Percentiles rank a stretch among this genome's conserved stretches.
phyloP scores from a whole-genome alignment of 2,329 filamentous ascomycete genomes.

The Cercospora sp. region DNA sequence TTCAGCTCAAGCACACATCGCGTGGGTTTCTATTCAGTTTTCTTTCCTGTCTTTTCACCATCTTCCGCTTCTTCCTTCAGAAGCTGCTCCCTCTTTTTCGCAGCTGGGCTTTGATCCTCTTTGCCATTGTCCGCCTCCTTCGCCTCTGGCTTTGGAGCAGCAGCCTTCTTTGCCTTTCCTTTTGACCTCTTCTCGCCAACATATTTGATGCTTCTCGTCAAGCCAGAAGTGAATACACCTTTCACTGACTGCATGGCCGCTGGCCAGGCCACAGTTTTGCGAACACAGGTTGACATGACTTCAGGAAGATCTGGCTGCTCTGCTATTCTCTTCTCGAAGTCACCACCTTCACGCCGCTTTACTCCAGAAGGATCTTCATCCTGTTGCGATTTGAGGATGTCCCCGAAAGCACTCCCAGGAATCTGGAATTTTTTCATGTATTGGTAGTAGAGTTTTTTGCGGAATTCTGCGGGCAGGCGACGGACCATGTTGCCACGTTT shows the following conservation, averaged over 20 bases:
- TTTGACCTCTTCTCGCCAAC: slow-evolving; percentile 70
- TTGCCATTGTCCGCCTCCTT: slow-evolving; percentile 4
- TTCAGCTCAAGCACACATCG: not conserved
- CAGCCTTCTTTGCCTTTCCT: slow-evolving; percentile 36
- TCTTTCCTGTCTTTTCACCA: slow-evolving; percentile 5
- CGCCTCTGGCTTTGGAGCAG: not conserved
- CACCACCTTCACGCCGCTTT: slow-evolving; percentile 72
- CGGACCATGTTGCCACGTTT: slow-evolving; percentile 96
- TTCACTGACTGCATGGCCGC: slow-evolving; percentile 87
- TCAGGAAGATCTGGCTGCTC: slow-evolving; percentile 68
- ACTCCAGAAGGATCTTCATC: slow-evolving; percentile 68
- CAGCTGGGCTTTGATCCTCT: slow-evolving; percentile 2
- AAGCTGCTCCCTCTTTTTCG: slow-evolving; percentile 4
- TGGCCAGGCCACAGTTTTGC: slow-evolving; percentile 88
- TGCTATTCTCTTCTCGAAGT: slow-evolving; percentile 84
- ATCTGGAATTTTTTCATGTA: slow-evolving; percentile 91
- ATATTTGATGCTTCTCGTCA: slow-evolving; percentile 70
- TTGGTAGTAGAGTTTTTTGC: slow-evolving; percentile 87
- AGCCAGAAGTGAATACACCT: slow-evolving; percentile 75
- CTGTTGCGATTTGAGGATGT: slow-evolving; percentile 75
- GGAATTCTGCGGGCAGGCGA: slow-evolving; percentile 81
- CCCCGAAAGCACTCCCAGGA: slow-evolving; percentile 76
- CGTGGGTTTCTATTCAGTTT: not conserved
- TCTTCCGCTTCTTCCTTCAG: slow-evolving; percentile 8
- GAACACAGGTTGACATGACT: slow-evolving; percentile 74